Evolutionary conservation across 1,139 yeast genomes (phyloP).

Genomic region (Suhomyces terraborum): DNA sequence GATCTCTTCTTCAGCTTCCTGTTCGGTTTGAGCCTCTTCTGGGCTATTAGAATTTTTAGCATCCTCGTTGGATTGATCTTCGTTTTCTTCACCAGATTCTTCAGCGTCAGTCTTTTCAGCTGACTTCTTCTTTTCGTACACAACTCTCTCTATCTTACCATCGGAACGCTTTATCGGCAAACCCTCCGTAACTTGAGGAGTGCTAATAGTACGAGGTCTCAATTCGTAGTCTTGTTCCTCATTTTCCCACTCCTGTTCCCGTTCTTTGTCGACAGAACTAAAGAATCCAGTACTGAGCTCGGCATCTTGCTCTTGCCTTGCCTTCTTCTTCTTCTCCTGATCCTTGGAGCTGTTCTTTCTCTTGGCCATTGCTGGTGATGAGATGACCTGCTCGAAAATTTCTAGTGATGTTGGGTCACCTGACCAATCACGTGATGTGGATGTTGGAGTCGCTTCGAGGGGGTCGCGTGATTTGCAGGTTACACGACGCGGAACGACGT

Average conservation of each 20-base stretch:
- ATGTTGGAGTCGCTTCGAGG: no score
- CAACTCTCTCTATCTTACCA: slow-evolving; percentile 70
- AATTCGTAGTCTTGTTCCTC: slow-evolving; percentile 72
- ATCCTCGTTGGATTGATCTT: not conserved
- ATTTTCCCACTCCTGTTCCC: slow-evolving; percentile 48
- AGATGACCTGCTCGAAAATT: slow-evolving; percentile 5
- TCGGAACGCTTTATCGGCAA: slow-evolving; percentile 77
- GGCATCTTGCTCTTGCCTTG: slow-evolving; percentile 50
- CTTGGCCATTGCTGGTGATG: slow-evolving; percentile 43
- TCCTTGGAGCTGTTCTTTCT: slow-evolving; percentile 43
- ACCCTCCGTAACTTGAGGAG: slow-evolving; percentile 59
- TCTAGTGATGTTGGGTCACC: not conserved
- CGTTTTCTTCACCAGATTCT: slow-evolving; percentile 15
- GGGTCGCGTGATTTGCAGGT: no score
- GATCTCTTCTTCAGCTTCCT: slow-evolving; percentile 34
- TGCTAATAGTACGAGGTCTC: slow-evolving; percentile 50
- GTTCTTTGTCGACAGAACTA: slow-evolving; percentile 21
- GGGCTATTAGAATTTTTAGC: slow-evolving; percentile 23
- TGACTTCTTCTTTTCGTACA: slow-evolving; percentile 37
- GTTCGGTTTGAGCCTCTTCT: slow-evolving; percentile 18
- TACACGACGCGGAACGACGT: no score
- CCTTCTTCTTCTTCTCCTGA: slow-evolving; percentile 51
- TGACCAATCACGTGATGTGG: not conserved
- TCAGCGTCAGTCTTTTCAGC: slow-evolving; percentile 20
- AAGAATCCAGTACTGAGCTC: slow-evolving; percentile 50